Base-by-base conservation (phyloP, 192 early-diverging fungal genomes). In the Chytriomyces sp. region DNA sequence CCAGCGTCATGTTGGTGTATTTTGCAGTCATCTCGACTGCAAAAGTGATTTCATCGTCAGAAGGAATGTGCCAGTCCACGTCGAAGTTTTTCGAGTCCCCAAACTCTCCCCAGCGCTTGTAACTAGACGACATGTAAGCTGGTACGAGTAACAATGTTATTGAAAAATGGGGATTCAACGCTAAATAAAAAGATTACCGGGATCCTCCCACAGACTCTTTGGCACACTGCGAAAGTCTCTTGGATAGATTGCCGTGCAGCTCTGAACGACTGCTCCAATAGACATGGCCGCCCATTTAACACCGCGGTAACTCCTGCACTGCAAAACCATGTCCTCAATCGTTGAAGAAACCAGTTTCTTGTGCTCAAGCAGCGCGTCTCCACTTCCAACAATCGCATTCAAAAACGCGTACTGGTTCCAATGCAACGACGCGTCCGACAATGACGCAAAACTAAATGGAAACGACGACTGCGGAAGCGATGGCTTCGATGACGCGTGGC, bases 11-110 rank as follows among this genome's bases (percentile, higher is more conserved):
- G 2, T 35, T 44, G 9, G 66, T 44, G 68, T 79, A 82, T n/a
- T 80, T 69, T 0, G 89, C 84, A 35, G 93, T 77, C 16, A 97
- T 68, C 45, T 90, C 86, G 13, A 93, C 74, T 0, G 91, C 93
- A 74, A 91, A 89, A 26, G 89, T 79, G 13, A 91, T 82, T 69
- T 95, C 95, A 1, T 85, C 80, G 23, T 86, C 76, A 24, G 79
- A 87, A 8, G 95, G 94, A 9, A 85, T 75, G 77, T 96, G 94
- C 96, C 96, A 98, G 63, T 89, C 61, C 8, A 95, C 66, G 20
- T 82, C 68, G 24, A 93, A 83, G 59, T 88, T 79, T 0, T 86
- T 79, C 0, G 87, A 79, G 53, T 91, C 80, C 0, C 81, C 76
- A 1, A 88, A 81, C 44, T 89, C 74, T 5, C 95, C 94, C 96